A percentile compares a stretch with the other conserved stretches of the same genome.
Conservation (phyloP, 257 asterid genomes). For the Nicotiana tabacum region DNA sequence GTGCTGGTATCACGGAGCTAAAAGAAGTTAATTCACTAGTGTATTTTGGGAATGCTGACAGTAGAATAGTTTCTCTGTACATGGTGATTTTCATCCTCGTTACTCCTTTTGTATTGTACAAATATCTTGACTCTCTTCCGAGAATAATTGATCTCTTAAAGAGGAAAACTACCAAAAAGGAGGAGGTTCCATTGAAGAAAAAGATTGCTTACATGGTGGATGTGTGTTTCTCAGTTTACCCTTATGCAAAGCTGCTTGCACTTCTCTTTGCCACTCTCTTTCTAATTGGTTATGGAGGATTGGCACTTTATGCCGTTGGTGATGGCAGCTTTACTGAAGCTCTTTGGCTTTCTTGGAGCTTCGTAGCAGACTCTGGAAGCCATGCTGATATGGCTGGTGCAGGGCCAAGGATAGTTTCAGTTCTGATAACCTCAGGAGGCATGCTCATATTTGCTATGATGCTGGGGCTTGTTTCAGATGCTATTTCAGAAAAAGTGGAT, state of each 20-base stretch:
- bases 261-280: slow-evolving; percentile 93
- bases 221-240: slow-evolving; percentile 89
- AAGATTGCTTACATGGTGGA: slow-evolving; percentile 86
- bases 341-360: slow-evolving; percentile 95
- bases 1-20: slow-evolving; percentile 29
- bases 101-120: slow-evolving; percentile 66
- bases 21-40: slow-evolving; percentile 35
- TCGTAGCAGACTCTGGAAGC: slow-evolving; percentile 94
- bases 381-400: slow-evolving; percentile 88
- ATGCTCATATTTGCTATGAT: slow-evolving; percentile 99
- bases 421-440: slow-evolving; percentile 91
- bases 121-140: slow-evolving; percentile 71
- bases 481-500: slow-evolving; percentile 96
- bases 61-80: slow-evolving; percentile 64
- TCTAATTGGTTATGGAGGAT: slow-evolving; percentile 88
- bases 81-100: slow-evolving; percentile 59
- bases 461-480: slow-evolving; percentile 99
- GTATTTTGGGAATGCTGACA: slow-evolving; percentile 35
- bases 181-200: slow-evolving; percentile 85
- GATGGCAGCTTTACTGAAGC: slow-evolving; percentile 89
- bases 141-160: slow-evolving; percentile 45
- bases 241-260: slow-evolving; percentile 93
- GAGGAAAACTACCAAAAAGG: slow-evolving; percentile 48
- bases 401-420: slow-evolving; percentile 90
- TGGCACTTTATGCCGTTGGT: slow-evolving; percentile 90